Percentiles rank a stretch among this genome's conserved stretches.
These are phyloP conservation scores for Combretum micranthum DNA, from an alignment of 345 rosid species.

Conservation along the genomic window DNA sequence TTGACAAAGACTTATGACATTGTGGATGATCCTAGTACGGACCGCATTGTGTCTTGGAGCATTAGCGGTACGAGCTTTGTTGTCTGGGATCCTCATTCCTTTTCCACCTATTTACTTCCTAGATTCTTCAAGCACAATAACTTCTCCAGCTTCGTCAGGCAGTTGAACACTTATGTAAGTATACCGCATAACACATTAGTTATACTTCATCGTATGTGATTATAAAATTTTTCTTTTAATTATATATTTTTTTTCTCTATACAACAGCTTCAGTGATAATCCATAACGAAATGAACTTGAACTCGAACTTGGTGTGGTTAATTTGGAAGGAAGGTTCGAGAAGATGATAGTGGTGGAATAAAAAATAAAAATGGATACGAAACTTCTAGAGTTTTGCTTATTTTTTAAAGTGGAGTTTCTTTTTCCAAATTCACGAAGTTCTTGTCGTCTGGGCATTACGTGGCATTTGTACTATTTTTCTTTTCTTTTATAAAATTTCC, in stretches of 20 bases:
- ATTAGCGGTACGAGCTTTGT: conserved; percentile 59
- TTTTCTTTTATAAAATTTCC: too few relatives aligned
- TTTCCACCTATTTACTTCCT: conserved; percentile 62
- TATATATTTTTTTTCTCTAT: too few relatives aligned
- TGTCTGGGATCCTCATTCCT: conserved; percentile 70
- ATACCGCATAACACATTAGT: too few relatives aligned
- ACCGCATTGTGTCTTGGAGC: conserved; percentile 74
- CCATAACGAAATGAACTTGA: too few relatives aligned
- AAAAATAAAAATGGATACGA: neutral
- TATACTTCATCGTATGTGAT: too few relatives aligned
- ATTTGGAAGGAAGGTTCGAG: too few relatives aligned
- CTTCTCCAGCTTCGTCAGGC: conserved; percentile 88
- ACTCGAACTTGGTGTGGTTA: too few relatives aligned
- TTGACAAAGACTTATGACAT: conserved; percentile 74
- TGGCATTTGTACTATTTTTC: too few relatives aligned
- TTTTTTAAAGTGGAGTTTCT: neutral
- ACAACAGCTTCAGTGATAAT: too few relatives aligned
- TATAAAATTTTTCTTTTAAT: too few relatives aligned
- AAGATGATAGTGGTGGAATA: neutral
- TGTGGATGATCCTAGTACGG: conserved; percentile 62
- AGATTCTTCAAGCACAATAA: conserved; percentile 86
- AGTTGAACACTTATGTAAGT: conserved; percentile 85
- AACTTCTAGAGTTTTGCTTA: neutral
- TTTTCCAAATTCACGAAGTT: too few relatives aligned
- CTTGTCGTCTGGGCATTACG: too few relatives aligned